Base-by-base conservation (phyloP, 257 asterid species). In the Capsicum baccatum region DNA sequence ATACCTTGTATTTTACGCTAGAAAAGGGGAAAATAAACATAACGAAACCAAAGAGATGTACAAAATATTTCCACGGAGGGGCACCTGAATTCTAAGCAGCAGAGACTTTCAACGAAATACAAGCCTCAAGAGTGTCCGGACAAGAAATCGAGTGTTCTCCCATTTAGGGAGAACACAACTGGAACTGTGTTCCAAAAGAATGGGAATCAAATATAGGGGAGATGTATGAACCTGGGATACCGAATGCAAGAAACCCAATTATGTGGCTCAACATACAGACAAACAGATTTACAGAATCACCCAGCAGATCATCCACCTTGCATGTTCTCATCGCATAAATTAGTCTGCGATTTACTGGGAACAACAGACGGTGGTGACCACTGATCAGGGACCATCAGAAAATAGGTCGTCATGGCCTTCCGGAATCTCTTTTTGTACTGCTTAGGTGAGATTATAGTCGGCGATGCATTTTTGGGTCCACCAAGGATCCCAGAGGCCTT, bases 401-500 rank as follows among this genome's bases (percentile, higher is more conserved):
- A 97, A 84, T 97, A 97, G 9, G 98, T 91, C 0, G 98, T 89
- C 98, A 97, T 94, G 63, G 99, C 99, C 85, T 95, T 97, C 60
- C 99, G 88, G 88, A 97, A 97, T 87, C 99, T 95, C 85, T 88
- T 94, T 86, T 97, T 97, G 91, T 97, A 97, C 87, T 97, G 98
- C 85, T 91, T 92, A 2, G 98, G 98, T 19, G 99, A 97, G 56
- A 97, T 97, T 63, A 97, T 96, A 0, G 98, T 97, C 17, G 99
- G 99, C 0, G 93, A 79, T 6, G 94, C 89, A 70, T 94, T 94
- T 86, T 90, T 97, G 81, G 95, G 94, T 13, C 99, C 98, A 12
- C 99, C 99, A 44, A 97, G 99, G 80, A 97, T 94, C 44, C 99
- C 98, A 0, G 98, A 88, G 44, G 98, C 92, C 90, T 97, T 95